A percentile compares a stretch with the other conserved stretches of the same genome.
Evolutionary conservation across 2,329 filamentous ascomycete genomes (phyloP).

Genomic region (Stagonosporopsis chrysanthemi): DNA sequence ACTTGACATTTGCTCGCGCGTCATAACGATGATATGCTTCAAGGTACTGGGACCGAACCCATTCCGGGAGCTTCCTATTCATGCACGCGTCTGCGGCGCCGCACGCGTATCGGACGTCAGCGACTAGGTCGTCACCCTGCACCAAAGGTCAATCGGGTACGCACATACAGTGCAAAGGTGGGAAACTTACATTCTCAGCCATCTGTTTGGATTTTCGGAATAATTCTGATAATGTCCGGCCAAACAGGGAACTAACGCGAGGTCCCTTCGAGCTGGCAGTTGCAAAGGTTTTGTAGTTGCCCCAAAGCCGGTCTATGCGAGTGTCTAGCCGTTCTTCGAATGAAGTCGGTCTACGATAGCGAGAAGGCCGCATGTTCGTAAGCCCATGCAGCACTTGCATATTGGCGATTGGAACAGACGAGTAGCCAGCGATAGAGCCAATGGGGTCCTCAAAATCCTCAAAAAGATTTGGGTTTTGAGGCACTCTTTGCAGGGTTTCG

Average conservation of each 20-base stretch:
- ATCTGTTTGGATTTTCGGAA: conserved; percentile 9
- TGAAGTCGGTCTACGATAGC: neutral
- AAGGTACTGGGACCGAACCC: neutral
- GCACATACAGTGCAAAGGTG: neutral
- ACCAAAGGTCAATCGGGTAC: neutral
- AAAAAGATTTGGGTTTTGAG: neutral
- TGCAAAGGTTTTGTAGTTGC: conserved; percentile 10
- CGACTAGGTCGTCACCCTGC: neutral
- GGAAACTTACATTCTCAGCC: conserved; percentile 2
- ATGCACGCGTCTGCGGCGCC: conserved; percentile 7
- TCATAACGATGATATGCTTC: conserved; percentile 4
- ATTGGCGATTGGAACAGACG: neutral
- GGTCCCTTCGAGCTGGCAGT: neutral
- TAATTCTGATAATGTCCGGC: conserved; percentile 5
- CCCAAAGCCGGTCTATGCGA: conserved; percentile 7
- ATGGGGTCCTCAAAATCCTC: neutral
- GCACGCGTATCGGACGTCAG: conserved; percentile 4
- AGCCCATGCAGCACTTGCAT: neutral
- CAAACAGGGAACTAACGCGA: conserved; percentile 1
- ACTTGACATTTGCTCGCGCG: conserved; percentile 1
- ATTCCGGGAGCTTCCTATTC: neutral
- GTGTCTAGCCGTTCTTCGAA: conserved; percentile 3
- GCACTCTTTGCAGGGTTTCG: neutral
- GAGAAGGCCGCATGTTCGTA: neutral
- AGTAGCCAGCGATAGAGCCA: neutral